A percentile compares a stretch with the other conserved stretches of the same genome.
Evolutionary conservation across 2,329 filamentous ascomycete genomes (phyloP).

Genomic region (Fusarium mundagurra): DNA sequence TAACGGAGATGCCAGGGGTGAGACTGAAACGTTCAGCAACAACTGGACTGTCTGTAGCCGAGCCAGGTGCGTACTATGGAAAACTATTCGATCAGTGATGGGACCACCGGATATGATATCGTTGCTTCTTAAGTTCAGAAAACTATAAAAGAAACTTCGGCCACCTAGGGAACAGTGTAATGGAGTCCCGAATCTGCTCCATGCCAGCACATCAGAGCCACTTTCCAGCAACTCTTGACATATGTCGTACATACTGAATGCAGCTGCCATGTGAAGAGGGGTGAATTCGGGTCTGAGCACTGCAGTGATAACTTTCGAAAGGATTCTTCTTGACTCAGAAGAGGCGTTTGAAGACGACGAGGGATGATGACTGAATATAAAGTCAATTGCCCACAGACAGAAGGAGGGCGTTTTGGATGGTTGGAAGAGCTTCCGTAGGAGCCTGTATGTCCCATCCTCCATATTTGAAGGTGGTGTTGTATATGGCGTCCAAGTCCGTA

Average conservation of each 20-base stretch:
- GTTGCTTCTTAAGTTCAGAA: background rate
- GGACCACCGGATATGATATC: background rate
- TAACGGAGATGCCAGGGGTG: background rate
- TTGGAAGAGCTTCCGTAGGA: background rate
- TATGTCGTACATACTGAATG: background rate
- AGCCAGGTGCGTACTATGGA: background rate
- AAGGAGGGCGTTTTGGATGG: background rate
- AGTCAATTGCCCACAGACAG: background rate
- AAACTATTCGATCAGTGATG: background rate
- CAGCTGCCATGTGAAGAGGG: background rate
- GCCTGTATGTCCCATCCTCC: accelerated
- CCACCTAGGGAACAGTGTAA: background rate
- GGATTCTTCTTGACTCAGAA: accelerated
- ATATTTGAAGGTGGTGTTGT: accelerated
- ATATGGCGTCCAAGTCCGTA: background rate
- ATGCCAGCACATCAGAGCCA: background rate
- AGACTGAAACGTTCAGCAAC: background rate
- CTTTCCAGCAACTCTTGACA: background rate
- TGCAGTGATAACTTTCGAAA: background rate
- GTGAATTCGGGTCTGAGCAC: background rate
- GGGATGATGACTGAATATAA: background rate
- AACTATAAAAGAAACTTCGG: background rate
- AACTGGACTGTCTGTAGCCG: background rate
- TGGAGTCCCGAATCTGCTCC: background rate
- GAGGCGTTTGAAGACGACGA: background rate